A percentile compares a stretch with the other conserved stretches of the same genome.
These are phyloP conservation scores for Silene vulgaris DNA, from an alignment of 179 eudicot genomes.

Conservation along the genomic window DNA sequence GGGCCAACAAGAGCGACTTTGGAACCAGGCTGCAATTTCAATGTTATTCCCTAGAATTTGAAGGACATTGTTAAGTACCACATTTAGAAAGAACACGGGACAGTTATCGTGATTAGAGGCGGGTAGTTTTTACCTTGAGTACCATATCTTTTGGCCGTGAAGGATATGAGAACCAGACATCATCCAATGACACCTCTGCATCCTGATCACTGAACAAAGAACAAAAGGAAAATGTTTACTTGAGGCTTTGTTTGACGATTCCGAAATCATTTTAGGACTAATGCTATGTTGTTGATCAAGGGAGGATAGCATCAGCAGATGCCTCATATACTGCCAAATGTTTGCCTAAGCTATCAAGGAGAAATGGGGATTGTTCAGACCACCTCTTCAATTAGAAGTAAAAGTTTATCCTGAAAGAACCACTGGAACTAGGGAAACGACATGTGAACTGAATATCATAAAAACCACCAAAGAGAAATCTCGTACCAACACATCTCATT, in stretches of 20 bases:
- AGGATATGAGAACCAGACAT: conserved; percentile 93
- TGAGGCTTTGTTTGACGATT: background rate
- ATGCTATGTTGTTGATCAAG: background rate
- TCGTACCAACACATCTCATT: background rate
- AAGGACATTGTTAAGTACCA: conserved; percentile 11
- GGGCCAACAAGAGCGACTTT: conserved; percentile 95
- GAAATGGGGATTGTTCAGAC: background rate
- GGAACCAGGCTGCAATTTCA: conserved; percentile 69
- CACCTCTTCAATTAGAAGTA: conserved; percentile 1
- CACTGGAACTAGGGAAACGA: background rate
- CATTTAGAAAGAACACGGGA: background rate
- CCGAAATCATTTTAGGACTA: background rate
- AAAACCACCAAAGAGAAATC: background rate
- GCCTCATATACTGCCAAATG: background rate
- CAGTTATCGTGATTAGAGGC: background rate
- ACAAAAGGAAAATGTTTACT: background rate
- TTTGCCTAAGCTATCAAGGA: background rate
- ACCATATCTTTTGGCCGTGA: conserved; percentile 84
- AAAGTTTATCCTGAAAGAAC: background rate
- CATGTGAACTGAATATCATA: background rate
- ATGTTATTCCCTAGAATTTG: conserved; percentile 58
- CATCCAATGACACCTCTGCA: conserved; percentile 68
- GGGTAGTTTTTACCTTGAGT: conserved; percentile 53
- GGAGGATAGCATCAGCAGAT: background rate
- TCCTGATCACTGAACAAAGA: conserved; percentile 47